Evolutionary conservation across 2,329 filamentous ascomycete species (phyloP).

Genomic region (Fusarium pseudoanthophilum): DNA sequence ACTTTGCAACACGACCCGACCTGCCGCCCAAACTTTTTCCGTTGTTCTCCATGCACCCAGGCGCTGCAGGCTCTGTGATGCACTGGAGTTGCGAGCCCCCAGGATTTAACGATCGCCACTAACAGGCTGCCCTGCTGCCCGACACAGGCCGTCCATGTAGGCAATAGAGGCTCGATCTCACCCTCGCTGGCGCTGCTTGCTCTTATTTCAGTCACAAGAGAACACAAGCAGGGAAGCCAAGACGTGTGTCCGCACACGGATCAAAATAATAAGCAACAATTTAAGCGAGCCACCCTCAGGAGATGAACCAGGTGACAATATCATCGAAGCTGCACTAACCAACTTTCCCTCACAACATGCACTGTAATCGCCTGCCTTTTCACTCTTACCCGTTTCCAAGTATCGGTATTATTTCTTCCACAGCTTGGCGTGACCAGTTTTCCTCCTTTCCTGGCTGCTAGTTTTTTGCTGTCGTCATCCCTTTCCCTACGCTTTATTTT

Average conservation of each 20-base stretch:
- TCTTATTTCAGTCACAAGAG: neutral
- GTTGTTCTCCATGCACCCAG: neutral
- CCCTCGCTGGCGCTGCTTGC: neutral
- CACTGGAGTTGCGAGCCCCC: constrained; percentile 19
- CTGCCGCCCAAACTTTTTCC: constrained; percentile 1
- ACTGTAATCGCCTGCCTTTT: neutral
- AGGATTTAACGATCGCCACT: constrained; percentile 34
- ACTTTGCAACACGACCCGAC: constrained; percentile 20
- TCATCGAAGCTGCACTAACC: neutral
- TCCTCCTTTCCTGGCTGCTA: neutral
- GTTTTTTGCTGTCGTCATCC: constrained; percentile 29
- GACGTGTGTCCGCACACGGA: neutral
- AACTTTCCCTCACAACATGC: neutral
- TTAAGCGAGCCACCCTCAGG: neutral
- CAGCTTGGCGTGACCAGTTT: constrained; percentile 5
- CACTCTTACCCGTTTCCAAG: no score
- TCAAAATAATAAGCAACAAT: neutral
- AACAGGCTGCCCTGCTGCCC: constrained; percentile 20
- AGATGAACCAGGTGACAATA: neutral
- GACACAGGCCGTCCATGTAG: constrained; percentile 5
- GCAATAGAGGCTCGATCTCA: constrained; percentile 5
- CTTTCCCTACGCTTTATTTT: constrained; percentile 37
- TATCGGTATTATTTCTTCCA: neutral
- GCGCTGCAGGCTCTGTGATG: constrained; percentile 4
- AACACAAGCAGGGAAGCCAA: neutral